Conservation (phyloP, 441 rosid species). For the Arabidopsis hybrid region DNA sequence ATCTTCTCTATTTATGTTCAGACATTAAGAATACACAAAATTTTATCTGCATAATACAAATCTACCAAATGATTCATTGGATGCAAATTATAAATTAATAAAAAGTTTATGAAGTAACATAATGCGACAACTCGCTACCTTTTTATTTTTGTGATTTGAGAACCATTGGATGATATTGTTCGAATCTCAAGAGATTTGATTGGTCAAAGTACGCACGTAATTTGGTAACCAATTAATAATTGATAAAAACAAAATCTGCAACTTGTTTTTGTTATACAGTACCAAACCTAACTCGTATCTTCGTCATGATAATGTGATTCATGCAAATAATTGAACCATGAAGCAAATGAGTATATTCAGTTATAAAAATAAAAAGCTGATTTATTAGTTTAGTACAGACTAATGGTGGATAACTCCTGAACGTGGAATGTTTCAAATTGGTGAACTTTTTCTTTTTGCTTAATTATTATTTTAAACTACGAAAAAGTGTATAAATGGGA, state of each 20-base stretch:
- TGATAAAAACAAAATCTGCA: constrained; percentile 10
- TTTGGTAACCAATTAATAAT: constrained; percentile 19
- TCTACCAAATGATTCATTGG: constrained; percentile 19
- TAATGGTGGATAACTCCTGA: constrained; percentile 28
- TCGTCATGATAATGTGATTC: constrained; percentile 20
- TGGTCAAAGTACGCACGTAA: constrained; percentile 43
- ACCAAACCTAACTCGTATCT: constrained; percentile 44
- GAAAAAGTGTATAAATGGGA: background rate
- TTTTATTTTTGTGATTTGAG: constrained; percentile 35
- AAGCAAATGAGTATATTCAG: constrained; percentile 2
- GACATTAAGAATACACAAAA: background rate
- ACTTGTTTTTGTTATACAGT: constrained; percentile 22
- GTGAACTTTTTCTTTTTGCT: background rate
- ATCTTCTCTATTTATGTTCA: background rate
- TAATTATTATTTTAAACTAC: background rate
- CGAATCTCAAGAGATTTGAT: constrained; percentile 40
- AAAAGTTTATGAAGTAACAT: constrained; percentile 5
- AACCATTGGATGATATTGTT: constrained; percentile 16
- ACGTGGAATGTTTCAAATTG: constrained; percentile 18
- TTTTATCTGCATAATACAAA: background rate
- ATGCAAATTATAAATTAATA: constrained; percentile 3
- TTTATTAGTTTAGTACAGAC: constrained; percentile 4
- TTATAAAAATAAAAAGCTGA: constrained; percentile 6
- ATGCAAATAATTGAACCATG: constrained; percentile 34
- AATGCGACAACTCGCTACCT: constrained; percentile 42